Evolutionary conservation across 208 protist genomes (phyloP).

Genomic region (Trypanosoma congolense): DNA sequence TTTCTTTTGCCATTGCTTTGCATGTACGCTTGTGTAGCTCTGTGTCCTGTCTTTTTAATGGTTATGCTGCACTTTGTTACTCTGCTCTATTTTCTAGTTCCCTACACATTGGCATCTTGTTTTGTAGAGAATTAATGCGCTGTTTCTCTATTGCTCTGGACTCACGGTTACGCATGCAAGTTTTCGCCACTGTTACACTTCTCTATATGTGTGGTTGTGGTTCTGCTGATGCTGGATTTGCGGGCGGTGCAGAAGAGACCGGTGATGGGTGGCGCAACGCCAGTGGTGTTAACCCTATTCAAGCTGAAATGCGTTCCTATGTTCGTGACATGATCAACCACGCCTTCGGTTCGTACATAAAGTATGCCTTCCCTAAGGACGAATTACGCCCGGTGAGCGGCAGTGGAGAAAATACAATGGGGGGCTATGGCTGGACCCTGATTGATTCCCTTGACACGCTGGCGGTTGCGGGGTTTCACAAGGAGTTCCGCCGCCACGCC

Average conservation of each 20-base stretch:
- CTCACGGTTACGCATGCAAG: too few relatives aligned
- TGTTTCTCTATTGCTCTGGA: too few relatives aligned
- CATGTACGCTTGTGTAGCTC: neutral
- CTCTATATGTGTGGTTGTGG: neutral
- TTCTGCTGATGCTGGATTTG: neutral
- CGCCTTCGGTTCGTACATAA: slow-evolving; percentile 80
- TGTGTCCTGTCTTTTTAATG: too few relatives aligned
- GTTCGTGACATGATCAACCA: slow-evolving; percentile 84
- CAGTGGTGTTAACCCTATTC: slow-evolving; percentile 27
- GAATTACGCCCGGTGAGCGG: slow-evolving; percentile 72
- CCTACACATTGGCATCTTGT: too few relatives aligned
- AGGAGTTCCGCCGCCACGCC: slow-evolving; percentile 39
- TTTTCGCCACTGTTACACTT: neutral
- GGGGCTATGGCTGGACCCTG: slow-evolving; percentile 64
- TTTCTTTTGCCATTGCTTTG: neutral
- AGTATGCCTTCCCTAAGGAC: slow-evolving; percentile 87
- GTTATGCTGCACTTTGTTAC: too few relatives aligned
- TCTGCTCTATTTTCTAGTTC: too few relatives aligned
- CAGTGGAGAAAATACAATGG: slow-evolving; percentile 31
- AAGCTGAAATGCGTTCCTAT: slow-evolving; percentile 39
- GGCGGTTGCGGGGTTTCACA: slow-evolving; percentile 28
- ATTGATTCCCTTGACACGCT: slow-evolving; percentile 82
- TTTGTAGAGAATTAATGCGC: too few relatives aligned
- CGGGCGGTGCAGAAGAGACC: neutral
- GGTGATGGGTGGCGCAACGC: slow-evolving; percentile 5